Base-by-base conservation (phyloP, 148 eudicot genomes). In the Chenopodium berlandieri region DNA sequence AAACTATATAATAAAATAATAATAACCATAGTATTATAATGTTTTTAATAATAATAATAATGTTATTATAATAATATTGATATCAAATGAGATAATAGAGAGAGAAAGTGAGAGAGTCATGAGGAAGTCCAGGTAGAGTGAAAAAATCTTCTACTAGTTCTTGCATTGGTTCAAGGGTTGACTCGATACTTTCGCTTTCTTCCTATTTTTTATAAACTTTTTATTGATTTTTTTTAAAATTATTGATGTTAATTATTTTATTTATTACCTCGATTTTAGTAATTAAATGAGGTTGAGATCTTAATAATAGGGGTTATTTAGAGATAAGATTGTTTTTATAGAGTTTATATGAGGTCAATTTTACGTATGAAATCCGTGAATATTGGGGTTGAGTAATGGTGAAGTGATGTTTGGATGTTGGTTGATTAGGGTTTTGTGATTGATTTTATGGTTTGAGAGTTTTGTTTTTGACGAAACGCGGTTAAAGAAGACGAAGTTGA, bases 91-190 rank as follows among this genome's bases (percentile, higher is more conserved):
- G 44, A 40, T 9, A 9, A 50, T 50, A 50, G 54, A 50, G 54
- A 50, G 52, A 48, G 54, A 70, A 14, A 17, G 19, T 70, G 54
- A 37, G 11, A 31, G 54, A 73, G 76, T 73, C 76, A 47, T 23
- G 34, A 25, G 60, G 17, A n/a, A 30, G 76, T 73, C 76, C 7
- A 9, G 69, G 8, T 4, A 23, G 22, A 65, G 69, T 65, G 31
- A 65, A 25, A n/a, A 65, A 65, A 25, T n/a, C 8, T n/a, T 25
- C 12, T 7, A 8, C 30, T 22, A 8, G 9, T 64, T 19, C 22
- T 17, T 20, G 71, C 71, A 69, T 69, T 16, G 73, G 44, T 72
- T 44, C 10, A 48, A 50, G 75, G 76, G 76, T 73, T 73, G 76
- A 73, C 76, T 73, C 76, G 58, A 47, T 73, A 47, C 32, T 72